A percentile compares a stretch with the other conserved stretches of the same genome.
Conservation (phyloP, 2,329 filamentous ascomycete genomes). For the Chrysosporium queenslandicum region DNA sequence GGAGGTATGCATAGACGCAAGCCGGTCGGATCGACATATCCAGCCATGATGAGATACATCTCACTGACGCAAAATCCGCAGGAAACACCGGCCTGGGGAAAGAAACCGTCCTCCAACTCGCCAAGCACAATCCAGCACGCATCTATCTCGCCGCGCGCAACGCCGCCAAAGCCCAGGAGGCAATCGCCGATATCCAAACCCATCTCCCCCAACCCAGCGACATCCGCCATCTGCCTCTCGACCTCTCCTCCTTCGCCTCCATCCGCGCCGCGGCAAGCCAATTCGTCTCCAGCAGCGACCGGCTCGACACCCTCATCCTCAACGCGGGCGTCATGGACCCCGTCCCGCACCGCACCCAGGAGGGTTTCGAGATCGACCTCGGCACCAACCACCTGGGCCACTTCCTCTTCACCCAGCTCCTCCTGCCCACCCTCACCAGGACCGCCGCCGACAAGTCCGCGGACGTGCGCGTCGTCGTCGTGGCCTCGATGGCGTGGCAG, state of each 20-base stretch:
- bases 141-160: slow-evolving; percentile 48
- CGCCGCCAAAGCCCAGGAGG: slow-evolving; percentile 34
- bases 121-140: slow-evolving; percentile 39
- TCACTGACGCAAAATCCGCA: neutral
- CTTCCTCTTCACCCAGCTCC: slow-evolving; percentile 37
- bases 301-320: slow-evolving; percentile 39
- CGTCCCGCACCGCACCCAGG: slow-evolving; percentile 29
- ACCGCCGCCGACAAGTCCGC: slow-evolving; percentile 23
- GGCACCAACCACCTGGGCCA: slow-evolving; percentile 42
- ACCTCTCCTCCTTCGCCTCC: slow-evolving; percentile 43
- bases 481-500: slow-evolving; percentile 32
- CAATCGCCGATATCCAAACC: slow-evolving; percentile 36
- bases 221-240: slow-evolving; percentile 40
- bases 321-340: slow-evolving; percentile 42
- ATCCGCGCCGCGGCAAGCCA: slow-evolving; percentile 37
- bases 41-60: too few species aligned
- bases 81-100: slow-evolving; percentile 25
- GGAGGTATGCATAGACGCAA: too few species aligned
- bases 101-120: slow-evolving; percentile 40
- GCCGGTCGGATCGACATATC: too few species aligned
- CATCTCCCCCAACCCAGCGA: slow-evolving; percentile 24
- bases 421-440: slow-evolving; percentile 33
- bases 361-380: slow-evolving; percentile 38
- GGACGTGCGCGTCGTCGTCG: slow-evolving; percentile 31
- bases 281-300: slow-evolving; percentile 34